Conservation (phyloP, 2,329 filamentous ascomycete species). For the Pseudofabraea citricarpa region DNA sequence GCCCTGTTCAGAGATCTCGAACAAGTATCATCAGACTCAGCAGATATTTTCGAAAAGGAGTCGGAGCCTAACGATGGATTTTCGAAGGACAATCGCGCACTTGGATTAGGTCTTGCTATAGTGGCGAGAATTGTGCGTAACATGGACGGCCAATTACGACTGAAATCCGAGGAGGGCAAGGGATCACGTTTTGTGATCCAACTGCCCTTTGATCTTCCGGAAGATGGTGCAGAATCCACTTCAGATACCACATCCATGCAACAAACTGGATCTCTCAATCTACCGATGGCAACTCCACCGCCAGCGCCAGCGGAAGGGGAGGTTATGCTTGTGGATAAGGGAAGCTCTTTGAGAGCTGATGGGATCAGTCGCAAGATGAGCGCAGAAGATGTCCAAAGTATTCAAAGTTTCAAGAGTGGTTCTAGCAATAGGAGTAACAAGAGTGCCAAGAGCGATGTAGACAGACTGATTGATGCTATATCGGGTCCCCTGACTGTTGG, state of each 20-base stretch:
- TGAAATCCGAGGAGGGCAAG: constrained; percentile 78
- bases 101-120: constrained; percentile 81
- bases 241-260: constrained; percentile 11
- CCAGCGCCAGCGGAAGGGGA: constrained; percentile 40
- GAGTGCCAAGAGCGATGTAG: constrained; percentile 58
- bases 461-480: constrained; percentile 68
- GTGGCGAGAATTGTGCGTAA: constrained; percentile 85
- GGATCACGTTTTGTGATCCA: constrained; percentile 80
- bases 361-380: constrained; percentile 12
- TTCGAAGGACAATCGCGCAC: constrained; percentile 42
- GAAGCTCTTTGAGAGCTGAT: constrained; percentile 21
- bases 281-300: constrained; percentile 8
- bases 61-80: constrained; percentile 16
- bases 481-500: constrained; percentile 50
- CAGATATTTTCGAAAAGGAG: constrained; percentile 19
- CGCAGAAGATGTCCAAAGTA: constrained; percentile 17
- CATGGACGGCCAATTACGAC: constrained; percentile 80
- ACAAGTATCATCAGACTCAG: constrained; percentile 46
- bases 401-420: constrained; percentile 20
- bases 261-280: constrained; percentile 12
- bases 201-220: constrained; percentile 66
- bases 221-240: constrained; percentile 30
- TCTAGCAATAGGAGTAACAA: constrained; percentile 25
- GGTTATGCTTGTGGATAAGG: constrained; percentile 55
- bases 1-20: constrained; percentile 54